Base-by-base conservation (phyloP, 2,329 filamentous ascomycete species). In the Aspergillus carbonarius region DNA sequence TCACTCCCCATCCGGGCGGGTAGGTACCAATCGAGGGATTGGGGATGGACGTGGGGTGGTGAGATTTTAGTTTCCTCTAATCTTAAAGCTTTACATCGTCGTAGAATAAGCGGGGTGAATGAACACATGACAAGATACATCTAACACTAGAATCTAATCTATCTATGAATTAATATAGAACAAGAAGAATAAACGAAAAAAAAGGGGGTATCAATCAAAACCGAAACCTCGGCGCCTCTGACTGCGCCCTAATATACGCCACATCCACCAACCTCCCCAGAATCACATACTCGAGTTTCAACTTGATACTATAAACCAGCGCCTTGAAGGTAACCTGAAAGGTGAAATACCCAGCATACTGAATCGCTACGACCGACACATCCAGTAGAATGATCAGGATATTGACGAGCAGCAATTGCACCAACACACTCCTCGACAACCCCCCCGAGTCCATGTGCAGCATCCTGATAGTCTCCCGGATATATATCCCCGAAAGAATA, bases 401-500 rank as follows among this genome's bases (percentile, higher is more conserved):
- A 53, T 82, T 82, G 66, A 82, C 78, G 27, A 74, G 64, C 42
- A 83, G 64, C 17, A 82, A 70, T 63, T 82, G 79, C 17, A 72
- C 72, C 65, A 81, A 74, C 34, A 66, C 52, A 2, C 12, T 49
- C 78, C 76, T 49, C 70, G 69, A 55, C 71, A 73, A 67, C 8
- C 70, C 68, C 30, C 76, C 70, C 3, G 74, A 73, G 47, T 80
- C 76, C 3, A 79, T 62, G 3, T 74, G 75, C 39, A 84, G 72
- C 8, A 84, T 72, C 77, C 74, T 77, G 46, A 81, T 68, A 0
- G 83, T 81, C 62, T 84, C 80, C 60, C 68, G 70, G 42, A 85
- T 83, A 64, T 83, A 85, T 13, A 83, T 70, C 0, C 71, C 66
- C 1, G 82, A 83, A 44, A 85, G 76, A 35, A 83, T 73, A 37